Evolutionary conservation across 495 filamentous ascomycete genomes (phyloP), one percentile per base, ranked within the genome.

Genomic region (Neurospora sp.): DNA sequence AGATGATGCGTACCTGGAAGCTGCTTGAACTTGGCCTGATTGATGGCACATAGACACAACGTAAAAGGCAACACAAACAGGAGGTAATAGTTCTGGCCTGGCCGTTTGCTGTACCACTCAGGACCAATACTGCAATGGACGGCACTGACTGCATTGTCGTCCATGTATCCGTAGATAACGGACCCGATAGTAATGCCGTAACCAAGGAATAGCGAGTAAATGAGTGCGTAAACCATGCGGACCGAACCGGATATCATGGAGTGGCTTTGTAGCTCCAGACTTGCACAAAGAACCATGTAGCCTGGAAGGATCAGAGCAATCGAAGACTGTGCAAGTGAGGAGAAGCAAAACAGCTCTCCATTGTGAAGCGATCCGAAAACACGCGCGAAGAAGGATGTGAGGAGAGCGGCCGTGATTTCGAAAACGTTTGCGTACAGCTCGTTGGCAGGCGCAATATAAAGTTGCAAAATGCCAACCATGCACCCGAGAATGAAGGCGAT

Each of bases 151-250:
- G 95, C 95, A 39, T 92, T 84, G 4, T 84, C 46, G 81, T 97
- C 93, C 72, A 97, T 85, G 27, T 94, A 85, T 23, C 95, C 96
- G 77, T 96, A 97, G 9, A 98, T 85, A 3, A 92, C 92, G 0
- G 95, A 95, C 37, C 95, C 95, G 42, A 98, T 93, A 6, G 96
- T 98, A 76, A 98, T 97, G 8, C 95, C 96, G 77, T 95, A 98
- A n/a, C 95, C 95, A 9, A 98, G 90, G 81, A 98, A 97, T 2
- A 98, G 86, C 1, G 94, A 95, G 81, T 98, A 98, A 39, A 98
- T 95, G 72, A 98, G 92, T 9, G 95, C 93, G 75, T 98, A 97
- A 7, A 98, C 93, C 91, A 98, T 94, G 69, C 95, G 92, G 12
- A 97, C 92, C 7, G 93, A 94, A 2, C 95, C 95, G 20, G 95